phyloP scores from a whole-genome alignment of 306 rosid species.

The Prunus mira region DNA sequence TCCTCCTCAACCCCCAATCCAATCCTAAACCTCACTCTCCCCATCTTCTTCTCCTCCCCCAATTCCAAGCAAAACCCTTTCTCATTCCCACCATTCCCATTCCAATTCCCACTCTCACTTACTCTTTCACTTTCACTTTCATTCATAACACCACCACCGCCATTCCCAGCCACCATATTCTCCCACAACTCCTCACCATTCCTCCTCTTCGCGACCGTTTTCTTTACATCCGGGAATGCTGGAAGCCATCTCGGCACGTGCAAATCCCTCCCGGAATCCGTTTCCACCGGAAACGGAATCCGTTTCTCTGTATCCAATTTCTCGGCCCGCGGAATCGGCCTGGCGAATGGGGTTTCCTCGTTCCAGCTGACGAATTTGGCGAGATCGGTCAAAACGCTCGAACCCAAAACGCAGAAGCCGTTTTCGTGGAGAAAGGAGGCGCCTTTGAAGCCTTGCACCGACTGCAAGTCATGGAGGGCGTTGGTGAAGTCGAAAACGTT shows the following conservation, averaged over 20 bases:
- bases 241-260: constrained; percentile 79
- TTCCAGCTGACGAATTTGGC: constrained; percentile 32
- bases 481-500: constrained; percentile 64
- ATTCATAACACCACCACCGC: constrained; percentile 46
- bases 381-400: constrained; percentile 46
- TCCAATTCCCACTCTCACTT: neutral
- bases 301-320: neutral
- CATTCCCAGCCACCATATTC: constrained; percentile 14
- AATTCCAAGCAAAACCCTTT: neutral
- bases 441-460: constrained; percentile 46
- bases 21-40: constrained; percentile 50
- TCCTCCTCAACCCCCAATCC: constrained; percentile 19
- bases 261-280: neutral
- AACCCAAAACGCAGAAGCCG: constrained; percentile 30
- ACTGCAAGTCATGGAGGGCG: constrained; percentile 51
- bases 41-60: constrained; percentile 29
- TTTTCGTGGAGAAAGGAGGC: constrained; percentile 34
- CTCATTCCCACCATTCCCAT: constrained; percentile 3
- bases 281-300: neutral
- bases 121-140: constrained; percentile 12
- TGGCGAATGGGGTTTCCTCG: constrained; percentile 46
- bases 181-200: constrained; percentile 72
- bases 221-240: constrained; percentile 36
- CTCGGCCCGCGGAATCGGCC: constrained; percentile 38
- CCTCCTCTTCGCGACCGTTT: constrained; percentile 27